phyloP scores from a whole-genome alignment of 1,139 yeast genomes.

The Candida sp. region DNA sequence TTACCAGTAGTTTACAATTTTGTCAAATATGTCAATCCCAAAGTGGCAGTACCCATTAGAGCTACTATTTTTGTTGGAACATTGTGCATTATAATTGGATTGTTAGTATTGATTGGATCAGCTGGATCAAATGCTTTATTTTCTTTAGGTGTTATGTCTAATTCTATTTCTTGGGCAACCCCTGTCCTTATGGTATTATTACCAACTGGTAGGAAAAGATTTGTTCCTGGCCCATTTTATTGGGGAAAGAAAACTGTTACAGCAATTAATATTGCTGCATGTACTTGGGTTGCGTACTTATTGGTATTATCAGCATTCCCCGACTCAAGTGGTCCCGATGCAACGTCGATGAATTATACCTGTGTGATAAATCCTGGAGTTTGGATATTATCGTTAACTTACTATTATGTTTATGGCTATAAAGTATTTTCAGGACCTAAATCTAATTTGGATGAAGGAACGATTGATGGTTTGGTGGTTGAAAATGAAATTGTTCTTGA shows the following conservation, averaged over 20 bases:
- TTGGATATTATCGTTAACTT: conserved; percentile 38
- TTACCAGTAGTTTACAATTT: conserved; percentile 39
- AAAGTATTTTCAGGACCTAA: conserved; percentile 34
- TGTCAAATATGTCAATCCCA: conserved; percentile 52
- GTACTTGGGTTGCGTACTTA: conserved; percentile 30
- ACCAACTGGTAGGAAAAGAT: conserved; percentile 42
- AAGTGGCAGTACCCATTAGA: conserved; percentile 38
- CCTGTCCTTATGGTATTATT: conserved; percentile 49
- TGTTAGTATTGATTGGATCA: conserved; percentile 50
- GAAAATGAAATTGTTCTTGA: no score
- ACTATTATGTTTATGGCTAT: conserved; percentile 45
- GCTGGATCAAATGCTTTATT: conserved; percentile 59
- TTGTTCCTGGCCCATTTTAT: conserved; percentile 59
- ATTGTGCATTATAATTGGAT: conserved; percentile 43
- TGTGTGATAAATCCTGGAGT: conserved; percentile 48
- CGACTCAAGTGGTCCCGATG: conserved; percentile 26
- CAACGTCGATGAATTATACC: conserved; percentile 56
- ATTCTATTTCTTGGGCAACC: conserved; percentile 56
- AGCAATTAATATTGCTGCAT: conserved; percentile 36
- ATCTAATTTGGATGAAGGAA: conserved; percentile 21
- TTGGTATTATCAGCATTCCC: conserved; percentile 50
- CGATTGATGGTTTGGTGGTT: conserved; percentile 2
- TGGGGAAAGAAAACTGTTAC: conserved; percentile 46
- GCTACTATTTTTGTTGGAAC: conserved; percentile 32
- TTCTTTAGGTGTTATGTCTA: conserved; percentile 59